Percentiles rank a stretch among this genome's conserved stretches.
phyloP scores from a whole-genome alignment of 1,284 basidiomycete genomes.

The Fomitopsis palustris region DNA sequence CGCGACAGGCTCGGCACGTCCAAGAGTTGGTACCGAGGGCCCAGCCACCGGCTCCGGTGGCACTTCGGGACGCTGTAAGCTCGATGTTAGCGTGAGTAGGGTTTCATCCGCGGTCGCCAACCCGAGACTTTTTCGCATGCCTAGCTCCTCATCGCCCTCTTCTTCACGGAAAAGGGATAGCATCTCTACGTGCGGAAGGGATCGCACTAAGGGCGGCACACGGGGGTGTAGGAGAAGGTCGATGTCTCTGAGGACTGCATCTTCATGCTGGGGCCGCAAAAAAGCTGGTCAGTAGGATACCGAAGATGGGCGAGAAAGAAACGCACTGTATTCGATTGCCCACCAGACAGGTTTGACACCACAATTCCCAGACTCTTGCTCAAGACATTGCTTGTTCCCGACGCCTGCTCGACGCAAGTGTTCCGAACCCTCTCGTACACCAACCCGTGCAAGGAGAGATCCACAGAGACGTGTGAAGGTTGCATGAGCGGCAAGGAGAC shows the following conservation, averaged over 20 bases:
- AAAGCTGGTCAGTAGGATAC: no score
- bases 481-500: constrained; percentile 54
- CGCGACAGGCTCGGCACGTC: background rate
- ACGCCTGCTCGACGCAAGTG: constrained; percentile 44
- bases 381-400: constrained; percentile 54
- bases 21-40: background rate
- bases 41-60: background rate
- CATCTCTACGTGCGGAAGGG: constrained; percentile 59
- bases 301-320: background rate
- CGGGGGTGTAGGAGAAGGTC: constrained; percentile 74
- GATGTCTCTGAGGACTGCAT: constrained; percentile 36
- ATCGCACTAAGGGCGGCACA: constrained; percentile 68
- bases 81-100: background rate
- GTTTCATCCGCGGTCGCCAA: constrained; percentile 1
- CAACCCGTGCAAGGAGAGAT: constrained; percentile 43
- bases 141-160: constrained; percentile 58
- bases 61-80: background rate
- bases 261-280: constrained; percentile 9
- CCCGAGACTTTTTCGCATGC: constrained; percentile 39
- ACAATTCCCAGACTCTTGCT: constrained; percentile 57
- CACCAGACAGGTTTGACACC: constrained; percentile 13
- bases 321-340: constrained; percentile 14
- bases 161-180: constrained; percentile 58
- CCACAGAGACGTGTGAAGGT: constrained; percentile 50
- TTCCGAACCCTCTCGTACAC: constrained; percentile 43